A percentile compares a stretch with the other conserved stretches of the same genome.
phyloP scores from a whole-genome alignment of 768 basidiomycete genomes.

The Leccinum obscurum region DNA sequence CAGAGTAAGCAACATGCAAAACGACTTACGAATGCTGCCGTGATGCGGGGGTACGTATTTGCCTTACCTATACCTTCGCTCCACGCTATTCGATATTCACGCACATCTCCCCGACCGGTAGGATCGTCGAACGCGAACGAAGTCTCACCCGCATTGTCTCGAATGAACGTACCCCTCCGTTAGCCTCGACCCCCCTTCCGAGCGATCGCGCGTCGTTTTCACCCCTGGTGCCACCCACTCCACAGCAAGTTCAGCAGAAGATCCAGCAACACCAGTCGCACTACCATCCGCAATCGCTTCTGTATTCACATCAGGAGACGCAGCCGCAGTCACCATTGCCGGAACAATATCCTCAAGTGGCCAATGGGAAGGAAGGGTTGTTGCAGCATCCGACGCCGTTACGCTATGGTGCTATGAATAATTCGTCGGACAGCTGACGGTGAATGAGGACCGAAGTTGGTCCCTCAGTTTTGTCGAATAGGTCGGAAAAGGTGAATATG shows the following conservation, averaged over 20 bases:
- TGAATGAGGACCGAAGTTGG: neutral
- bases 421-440: conserved; percentile 15
- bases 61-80: neutral
- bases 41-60: conserved; percentile 71
- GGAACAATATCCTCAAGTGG: neutral
- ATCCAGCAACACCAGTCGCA: conserved; percentile 19
- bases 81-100: neutral
- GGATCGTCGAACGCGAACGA: conserved; percentile 58
- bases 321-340: neutral
- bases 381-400: conserved; percentile 12
- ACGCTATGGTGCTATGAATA: conserved; percentile 18
- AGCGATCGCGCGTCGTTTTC: conserved; percentile 13
- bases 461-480: neutral
- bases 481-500: neutral
- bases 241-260: conserved; percentile 20
- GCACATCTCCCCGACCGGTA: conserved; percentile 14
- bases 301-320: conserved; percentile 3
- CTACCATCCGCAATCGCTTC: neutral
- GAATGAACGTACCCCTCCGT: conserved; percentile 38
- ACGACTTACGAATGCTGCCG: conserved; percentile 66
- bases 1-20: conserved; percentile 73
- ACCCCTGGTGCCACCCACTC: conserved; percentile 12
- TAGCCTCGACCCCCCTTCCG: conserved; percentile 21
- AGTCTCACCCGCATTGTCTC: conserved; percentile 29
- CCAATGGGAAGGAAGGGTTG: conserved; percentile 8